Evolutionary conservation across 2,329 filamentous ascomycete species (phyloP).

Genomic region (Phyllosticta citribraziliensis): DNA sequence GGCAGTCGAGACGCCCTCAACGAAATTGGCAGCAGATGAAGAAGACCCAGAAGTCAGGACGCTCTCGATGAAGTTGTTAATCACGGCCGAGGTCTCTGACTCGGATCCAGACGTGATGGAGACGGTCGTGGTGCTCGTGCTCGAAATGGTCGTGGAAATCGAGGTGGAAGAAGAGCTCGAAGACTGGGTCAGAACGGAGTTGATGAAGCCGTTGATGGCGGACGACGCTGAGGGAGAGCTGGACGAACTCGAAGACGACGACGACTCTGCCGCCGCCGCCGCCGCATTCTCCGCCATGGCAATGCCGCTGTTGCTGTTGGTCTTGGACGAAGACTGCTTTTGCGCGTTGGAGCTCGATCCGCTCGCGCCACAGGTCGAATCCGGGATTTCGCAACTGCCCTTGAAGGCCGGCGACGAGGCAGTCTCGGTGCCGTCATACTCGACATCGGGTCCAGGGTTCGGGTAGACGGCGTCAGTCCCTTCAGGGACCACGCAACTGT

Average conservation of each 20-base stretch:
- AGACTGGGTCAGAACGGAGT: not conserved
- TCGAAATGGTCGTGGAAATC: not conserved
- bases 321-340: not conserved
- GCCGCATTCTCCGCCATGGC: not conserved
- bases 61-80: conserved; percentile 1
- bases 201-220: not conserved
- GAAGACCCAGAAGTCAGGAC: conserved; percentile 8
- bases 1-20: conserved; percentile 14
- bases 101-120: not conserved
- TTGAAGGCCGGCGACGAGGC: conserved; percentile 16
- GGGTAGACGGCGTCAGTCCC: conserved; percentile 31
- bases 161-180: conserved; percentile 1
- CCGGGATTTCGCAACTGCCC: conserved; percentile 23
- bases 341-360: not conserved
- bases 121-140: conserved; percentile 6
- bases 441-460: conserved; percentile 30
- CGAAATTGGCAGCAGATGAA: conserved; percentile 14
- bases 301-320: not conserved
- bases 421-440: conserved; percentile 27
- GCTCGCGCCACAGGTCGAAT: not conserved
- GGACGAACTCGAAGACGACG: not conserved
- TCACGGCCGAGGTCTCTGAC: conserved; percentile 1
- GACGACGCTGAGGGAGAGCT: not conserved
- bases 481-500: conserved; percentile 30
- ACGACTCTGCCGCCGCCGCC: not conserved